Evolutionary conservation across 2,329 filamentous ascomycete species (phyloP).

Genomic region (Pseudopyrenochaeta lycopersici): DNA sequence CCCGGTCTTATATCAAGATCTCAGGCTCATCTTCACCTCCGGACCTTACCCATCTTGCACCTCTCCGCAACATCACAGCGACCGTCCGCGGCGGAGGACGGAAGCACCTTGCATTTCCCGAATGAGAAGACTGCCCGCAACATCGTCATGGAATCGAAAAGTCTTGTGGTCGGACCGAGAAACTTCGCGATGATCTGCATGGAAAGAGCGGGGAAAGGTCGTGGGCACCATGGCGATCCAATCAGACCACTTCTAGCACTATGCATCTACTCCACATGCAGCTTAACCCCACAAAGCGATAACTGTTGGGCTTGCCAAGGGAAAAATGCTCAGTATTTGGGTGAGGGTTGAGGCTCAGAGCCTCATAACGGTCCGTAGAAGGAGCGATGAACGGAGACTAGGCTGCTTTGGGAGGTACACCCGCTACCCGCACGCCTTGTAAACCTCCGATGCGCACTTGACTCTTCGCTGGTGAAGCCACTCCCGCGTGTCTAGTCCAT

Average conservation of each 20-base stretch:
- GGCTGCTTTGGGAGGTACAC: background rate
- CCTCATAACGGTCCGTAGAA: background rate
- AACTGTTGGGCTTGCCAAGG: conserved; percentile 4
- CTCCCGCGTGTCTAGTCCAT: background rate
- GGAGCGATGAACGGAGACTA: conserved; percentile 1
- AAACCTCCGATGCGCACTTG: background rate
- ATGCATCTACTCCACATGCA: background rate
- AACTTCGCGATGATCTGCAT: conserved; percentile 13
- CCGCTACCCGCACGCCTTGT: background rate
- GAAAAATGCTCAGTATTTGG: background rate
- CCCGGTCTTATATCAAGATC: background rate
- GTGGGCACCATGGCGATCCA: background rate
- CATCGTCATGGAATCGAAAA: conserved; percentile 9
- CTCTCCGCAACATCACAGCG: conserved; percentile 1
- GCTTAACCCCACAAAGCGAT: background rate
- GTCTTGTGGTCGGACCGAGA: conserved; percentile 10
- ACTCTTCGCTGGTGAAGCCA: background rate
- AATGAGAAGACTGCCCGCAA: conserved; percentile 13
- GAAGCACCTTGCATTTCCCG: conserved; percentile 6
- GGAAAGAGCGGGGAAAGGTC: conserved; percentile 12
- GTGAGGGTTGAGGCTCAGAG: background rate
- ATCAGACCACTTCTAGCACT: background rate
- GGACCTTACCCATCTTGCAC: background rate
- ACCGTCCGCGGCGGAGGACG: conserved; percentile 5
- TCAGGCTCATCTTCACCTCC: too few species aligned